Evolutionary conservation across 129 eudicot species (phyloP).

Genomic region (Rutidosis leptorrhynchoides): DNA sequence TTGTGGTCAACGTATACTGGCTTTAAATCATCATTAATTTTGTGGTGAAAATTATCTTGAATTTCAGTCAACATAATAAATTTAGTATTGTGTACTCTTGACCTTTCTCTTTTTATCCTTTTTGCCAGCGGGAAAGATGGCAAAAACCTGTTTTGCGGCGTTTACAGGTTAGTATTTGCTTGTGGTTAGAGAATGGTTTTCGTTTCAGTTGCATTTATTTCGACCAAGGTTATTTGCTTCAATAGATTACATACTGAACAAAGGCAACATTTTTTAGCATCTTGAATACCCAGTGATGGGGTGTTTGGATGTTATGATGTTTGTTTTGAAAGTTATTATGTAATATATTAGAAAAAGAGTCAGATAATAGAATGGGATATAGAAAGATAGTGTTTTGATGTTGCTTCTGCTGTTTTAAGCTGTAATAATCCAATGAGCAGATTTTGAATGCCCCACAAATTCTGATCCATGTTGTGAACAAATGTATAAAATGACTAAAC

Average conservation of each 20-base stretch:
- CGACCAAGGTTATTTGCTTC: background rate
- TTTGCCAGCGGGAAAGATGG: constrained; percentile 77
- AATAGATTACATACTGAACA: background rate
- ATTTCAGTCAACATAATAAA: constrained; percentile 6
- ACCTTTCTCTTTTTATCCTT: constrained; percentile 4
- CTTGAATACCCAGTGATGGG: background rate
- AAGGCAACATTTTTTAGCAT: background rate
- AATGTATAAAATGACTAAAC: background rate
- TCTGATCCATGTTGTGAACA: background rate
- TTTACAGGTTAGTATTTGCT: constrained; percentile 65
- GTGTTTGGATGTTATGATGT: background rate
- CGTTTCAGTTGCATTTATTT: background rate
- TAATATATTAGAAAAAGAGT: background rate
- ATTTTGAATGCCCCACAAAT: background rate
- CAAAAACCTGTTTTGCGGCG: constrained; percentile 87
- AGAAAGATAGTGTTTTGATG: constrained; percentile 7
- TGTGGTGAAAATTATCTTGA: constrained; percentile 9
- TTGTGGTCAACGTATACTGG: constrained; percentile 2
- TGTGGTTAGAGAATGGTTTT: background rate
- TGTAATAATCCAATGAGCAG: background rate
- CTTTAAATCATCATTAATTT: background rate
- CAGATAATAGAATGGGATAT: background rate
- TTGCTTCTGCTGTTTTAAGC: background rate
- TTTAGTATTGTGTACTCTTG: constrained; percentile 6
- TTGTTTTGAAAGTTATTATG: background rate